Evolutionary conservation across 2,329 filamentous ascomycete species (phyloP), one percentile per base, ranked within the genome.

Genomic region (Tolypocladium ovalisporum): DNA sequence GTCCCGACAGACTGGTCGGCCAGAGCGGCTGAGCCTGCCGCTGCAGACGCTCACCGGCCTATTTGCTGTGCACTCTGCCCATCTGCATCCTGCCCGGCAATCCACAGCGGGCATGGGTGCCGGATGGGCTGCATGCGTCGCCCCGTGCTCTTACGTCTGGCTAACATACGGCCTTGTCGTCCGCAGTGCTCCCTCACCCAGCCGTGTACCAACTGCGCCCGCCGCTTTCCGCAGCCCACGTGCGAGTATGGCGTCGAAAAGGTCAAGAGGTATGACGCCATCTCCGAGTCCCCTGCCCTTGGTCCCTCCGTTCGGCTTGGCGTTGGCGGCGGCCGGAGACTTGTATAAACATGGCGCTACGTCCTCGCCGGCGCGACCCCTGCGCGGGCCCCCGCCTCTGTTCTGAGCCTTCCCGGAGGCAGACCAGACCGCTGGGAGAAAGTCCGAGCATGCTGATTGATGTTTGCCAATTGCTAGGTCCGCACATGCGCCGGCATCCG

Each of bases 141-240:
- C 40, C 35, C 29, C 29, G 55, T 52, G 27, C 40, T 32, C n/a
- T 51, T 17, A n/a, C 29, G 13, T 7, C 47, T 51, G 52, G 56
- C 53, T 55, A n/a, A 34, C 53, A n/a, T 44, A 13, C n/a, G 12
- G 47, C 15, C 47, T 51, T 27, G 13, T 29, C 7, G 35, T 22
- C 15, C 58, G 40, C 60, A 82, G 79, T 82, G 79, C 64, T 79
- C 80, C 62, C 78, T 80, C 62, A 74, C 75, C 32, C 77, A 79
- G 35, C 79, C 79, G 17, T 82, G 79, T 67, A 75, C 74, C 49
- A 80, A 82, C 62, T 82, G 79, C 61, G 68, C 73, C 29, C 75
- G 79, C 40, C 73, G 79, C 35, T 82, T 79, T 59, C 79, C 79
- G 0, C 76, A 75, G 55, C 79, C 79, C 1, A 62, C 69, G 8